Base-by-base conservation (phyloP, 2,329 filamentous ascomycete species). In the Nemania sp. region DNA sequence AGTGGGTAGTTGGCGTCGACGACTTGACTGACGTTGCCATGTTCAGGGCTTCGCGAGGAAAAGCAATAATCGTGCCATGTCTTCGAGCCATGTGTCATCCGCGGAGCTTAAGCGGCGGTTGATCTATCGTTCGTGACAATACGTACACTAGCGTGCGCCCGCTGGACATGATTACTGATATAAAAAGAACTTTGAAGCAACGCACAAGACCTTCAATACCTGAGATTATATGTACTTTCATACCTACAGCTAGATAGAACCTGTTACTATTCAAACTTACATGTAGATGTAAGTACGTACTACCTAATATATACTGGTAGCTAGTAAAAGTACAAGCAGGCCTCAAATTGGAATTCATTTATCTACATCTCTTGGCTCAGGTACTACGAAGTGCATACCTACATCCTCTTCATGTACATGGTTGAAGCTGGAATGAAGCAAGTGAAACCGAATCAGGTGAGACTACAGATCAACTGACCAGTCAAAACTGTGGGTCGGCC, bases 31-130 rank as follows among this genome's bases (percentile, higher is more conserved):
- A 47, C 25, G 49, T 42, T 25, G 53, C 49, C 21, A 45, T 29
- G 37, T 43, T 37, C 20, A 37, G 43, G 46, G 51, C 57, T 52
- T 42, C 47, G 13, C 34, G 45, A 25, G 39, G 29, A 63, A 63
- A 63, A 60, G 56, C 56, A 63, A 63, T 59, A 53, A 62, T 56
- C 51, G 56, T 48, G 52, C 59, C 54, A 62, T 54, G 34, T 48
- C 35, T 39, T 25, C 56, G 46, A 56, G 43, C 46, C 56, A 48
- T 29, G 32, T 47, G 54, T 37, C 39, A 51, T 50, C 59, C 59
- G 49, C 37, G 34, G 40, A 29, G 21, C 50, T 39, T 18, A 32
- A 50, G 49, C 43, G 7, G 50, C 29, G 54, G 50, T 55, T 62
- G 46, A 58, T 58, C 49, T 25, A 5, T 29, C 47, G 25, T 29